Evolutionary conservation across 805 yeast species (phyloP).

Genomic region (Candida michaelii): DNA sequence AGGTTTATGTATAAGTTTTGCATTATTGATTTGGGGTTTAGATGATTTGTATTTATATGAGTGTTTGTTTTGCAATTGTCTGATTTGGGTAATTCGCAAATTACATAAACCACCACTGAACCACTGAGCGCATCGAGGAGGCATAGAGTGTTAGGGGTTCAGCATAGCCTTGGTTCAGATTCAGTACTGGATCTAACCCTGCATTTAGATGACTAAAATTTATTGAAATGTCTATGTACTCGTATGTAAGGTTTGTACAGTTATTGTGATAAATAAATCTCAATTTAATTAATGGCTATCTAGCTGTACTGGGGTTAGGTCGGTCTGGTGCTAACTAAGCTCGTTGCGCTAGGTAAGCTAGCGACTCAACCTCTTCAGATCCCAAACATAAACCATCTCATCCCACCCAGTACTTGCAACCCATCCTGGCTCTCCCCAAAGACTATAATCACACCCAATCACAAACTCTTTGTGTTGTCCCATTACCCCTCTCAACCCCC

Average conservation of each 20-base stretch:
- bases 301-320: no score
- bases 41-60: neutral
- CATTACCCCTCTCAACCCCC: conserved; percentile 60
- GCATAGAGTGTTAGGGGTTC: no score
- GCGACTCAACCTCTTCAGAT: conserved; percentile 44
- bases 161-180: no score
- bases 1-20: conserved; percentile 14
- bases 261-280: no score
- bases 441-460: conserved; percentile 89
- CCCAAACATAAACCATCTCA: conserved; percentile 91
- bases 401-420: conserved; percentile 96
- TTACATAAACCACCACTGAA: no score
- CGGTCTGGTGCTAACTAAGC: no score
- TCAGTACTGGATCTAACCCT: neutral
- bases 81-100: neutral
- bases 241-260: no score
- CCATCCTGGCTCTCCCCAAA: conserved; percentile 98
- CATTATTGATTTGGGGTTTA: conserved; percentile 7
- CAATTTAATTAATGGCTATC: no score
- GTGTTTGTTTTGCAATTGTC: neutral
- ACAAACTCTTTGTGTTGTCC: conserved; percentile 82
- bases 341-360: no score
- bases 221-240: no score
- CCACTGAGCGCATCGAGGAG: no score
- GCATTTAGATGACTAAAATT: no score